Conservation (phyloP, 768 basidiomycete genomes). For the Termitomyces eurrhizus region DNA sequence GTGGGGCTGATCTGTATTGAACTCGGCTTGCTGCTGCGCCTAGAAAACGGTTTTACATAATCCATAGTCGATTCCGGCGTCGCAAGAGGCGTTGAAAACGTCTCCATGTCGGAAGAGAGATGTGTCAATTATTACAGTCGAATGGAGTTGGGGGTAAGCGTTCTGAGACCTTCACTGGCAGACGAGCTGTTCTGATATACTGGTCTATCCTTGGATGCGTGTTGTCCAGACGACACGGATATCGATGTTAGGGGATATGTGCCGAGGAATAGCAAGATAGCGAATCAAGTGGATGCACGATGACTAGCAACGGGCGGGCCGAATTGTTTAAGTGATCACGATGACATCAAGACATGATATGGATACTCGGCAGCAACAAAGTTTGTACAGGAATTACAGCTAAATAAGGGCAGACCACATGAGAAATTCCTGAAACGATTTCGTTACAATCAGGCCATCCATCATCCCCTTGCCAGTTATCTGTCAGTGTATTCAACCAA, state of each 20-base stretch:
- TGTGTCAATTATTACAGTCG: slow-evolving; percentile 10
- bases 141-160: background rate
- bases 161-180: slow-evolving; percentile 3
- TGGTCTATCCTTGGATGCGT: background rate
- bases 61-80: slow-evolving; percentile 27
- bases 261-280: background rate
- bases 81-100: slow-evolving; percentile 40
- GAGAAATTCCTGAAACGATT: background rate
- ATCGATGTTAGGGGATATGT: background rate
- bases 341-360: background rate
- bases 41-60: slow-evolving; percentile 32
- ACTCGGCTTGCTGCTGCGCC: slow-evolving; percentile 39
- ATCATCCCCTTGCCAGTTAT: background rate
- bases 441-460: background rate
- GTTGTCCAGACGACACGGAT: slow-evolving; percentile 14
- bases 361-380: background rate
- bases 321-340: background rate
- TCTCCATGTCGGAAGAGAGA: slow-evolving; percentile 32
- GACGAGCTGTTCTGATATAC: background rate
- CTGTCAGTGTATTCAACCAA: background rate
- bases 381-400: background rate
- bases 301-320: background rate
- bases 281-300: background rate
- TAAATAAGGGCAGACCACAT: background rate
- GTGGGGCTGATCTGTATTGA: slow-evolving; percentile 39